A percentile compares a stretch with the other conserved stretches of the same genome.
phyloP scores from a whole-genome alignment of 495 filamentous ascomycete genomes.

The Penicillium cataractarum region DNA sequence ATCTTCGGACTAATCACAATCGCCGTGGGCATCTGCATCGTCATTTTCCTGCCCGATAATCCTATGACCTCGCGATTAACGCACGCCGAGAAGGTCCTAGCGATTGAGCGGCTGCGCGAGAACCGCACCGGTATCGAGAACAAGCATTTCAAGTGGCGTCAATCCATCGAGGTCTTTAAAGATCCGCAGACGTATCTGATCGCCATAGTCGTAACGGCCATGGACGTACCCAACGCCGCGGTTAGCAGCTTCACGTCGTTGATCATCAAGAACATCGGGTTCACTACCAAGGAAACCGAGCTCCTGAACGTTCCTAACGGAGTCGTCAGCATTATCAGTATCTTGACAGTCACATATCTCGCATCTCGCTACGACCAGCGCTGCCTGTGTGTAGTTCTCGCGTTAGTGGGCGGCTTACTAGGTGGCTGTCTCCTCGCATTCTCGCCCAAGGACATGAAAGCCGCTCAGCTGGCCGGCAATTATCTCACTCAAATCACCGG shows the following conservation, averaged over 20 bases:
- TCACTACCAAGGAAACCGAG: slow-evolving; percentile 55
- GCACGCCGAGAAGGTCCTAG: slow-evolving; percentile 50
- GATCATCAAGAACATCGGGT: slow-evolving; percentile 62
- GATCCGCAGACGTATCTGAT: slow-evolving; percentile 40
- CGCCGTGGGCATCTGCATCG: slow-evolving; percentile 32
- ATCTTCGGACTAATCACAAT: slow-evolving; percentile 45
- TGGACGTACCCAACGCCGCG: slow-evolving; percentile 33
- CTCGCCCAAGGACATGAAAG: slow-evolving; percentile 37
- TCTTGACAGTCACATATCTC: slow-evolving; percentile 51
- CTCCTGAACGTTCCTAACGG: slow-evolving; percentile 69
- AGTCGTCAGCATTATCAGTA: slow-evolving; percentile 57
- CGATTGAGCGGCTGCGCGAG: slow-evolving; percentile 56
- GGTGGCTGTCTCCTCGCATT: slow-evolving; percentile 66
- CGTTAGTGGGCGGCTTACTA: slow-evolving; percentile 46
- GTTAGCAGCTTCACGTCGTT: slow-evolving; percentile 34
- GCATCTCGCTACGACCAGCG: slow-evolving; percentile 50
- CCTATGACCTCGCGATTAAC: slow-evolving; percentile 50
- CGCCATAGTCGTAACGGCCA: slow-evolving; percentile 31
- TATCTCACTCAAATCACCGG: slow-evolving; percentile 47
- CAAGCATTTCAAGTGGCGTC: slow-evolving; percentile 56
- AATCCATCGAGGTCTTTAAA: slow-evolving; percentile 41
- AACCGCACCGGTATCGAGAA: slow-evolving; percentile 61
- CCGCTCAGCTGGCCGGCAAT: slow-evolving; percentile 40
- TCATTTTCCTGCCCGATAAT: slow-evolving; percentile 54
- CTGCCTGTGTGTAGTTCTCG: slow-evolving; percentile 49